These are phyloP conservation scores for Chlamydomonas sp. DNA, from an alignment of 139 green algal genomes.

Conservation along the genomic window DNA sequence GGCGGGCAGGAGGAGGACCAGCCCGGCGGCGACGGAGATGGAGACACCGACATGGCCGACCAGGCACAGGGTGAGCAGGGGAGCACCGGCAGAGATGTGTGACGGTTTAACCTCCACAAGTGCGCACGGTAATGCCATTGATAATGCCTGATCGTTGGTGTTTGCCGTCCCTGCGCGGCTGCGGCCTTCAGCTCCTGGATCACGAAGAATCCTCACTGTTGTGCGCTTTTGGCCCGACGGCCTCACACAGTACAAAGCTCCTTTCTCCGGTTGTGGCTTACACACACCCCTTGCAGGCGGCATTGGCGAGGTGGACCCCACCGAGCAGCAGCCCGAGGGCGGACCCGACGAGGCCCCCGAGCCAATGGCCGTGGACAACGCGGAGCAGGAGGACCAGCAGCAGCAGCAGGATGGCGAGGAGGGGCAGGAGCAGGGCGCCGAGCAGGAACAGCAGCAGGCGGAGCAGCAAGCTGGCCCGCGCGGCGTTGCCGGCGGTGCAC, in stretches of 20 bases:
- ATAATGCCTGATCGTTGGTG: too few relatives aligned
- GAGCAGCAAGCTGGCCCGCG: conserved; percentile 63
- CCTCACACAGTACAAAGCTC: too few relatives aligned
- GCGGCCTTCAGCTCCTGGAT: too few relatives aligned
- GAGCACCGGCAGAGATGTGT: background rate
- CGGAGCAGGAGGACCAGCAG: conserved; percentile 13
- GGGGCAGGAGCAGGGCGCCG: conserved; percentile 17
- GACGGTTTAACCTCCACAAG: too few relatives aligned
- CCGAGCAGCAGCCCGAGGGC: conserved; percentile 17
- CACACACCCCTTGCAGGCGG: conserved; percentile 25
- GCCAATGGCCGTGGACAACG: conserved; percentile 26
- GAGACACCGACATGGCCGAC: conserved; percentile 30
- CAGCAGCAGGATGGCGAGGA: conserved; percentile 34
- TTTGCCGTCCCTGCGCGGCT: too few relatives aligned
- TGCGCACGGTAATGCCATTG: too few relatives aligned
- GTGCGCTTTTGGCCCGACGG: too few relatives aligned
- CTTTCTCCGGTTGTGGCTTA: background rate
- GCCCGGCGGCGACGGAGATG: conserved; percentile 36
- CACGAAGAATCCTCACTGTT: too few relatives aligned
- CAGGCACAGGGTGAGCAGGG: background rate
- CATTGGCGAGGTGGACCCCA: conserved; percentile 29
- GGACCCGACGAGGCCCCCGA: conserved; percentile 41
- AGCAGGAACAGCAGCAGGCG: conserved; percentile 33
- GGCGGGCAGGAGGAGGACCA: conserved; percentile 43
- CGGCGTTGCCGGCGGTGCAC: conserved; percentile 60